Conservation (phyloP, 2,329 filamentous ascomycete genomes). For the Ceratocystis smalleyi region DNA sequence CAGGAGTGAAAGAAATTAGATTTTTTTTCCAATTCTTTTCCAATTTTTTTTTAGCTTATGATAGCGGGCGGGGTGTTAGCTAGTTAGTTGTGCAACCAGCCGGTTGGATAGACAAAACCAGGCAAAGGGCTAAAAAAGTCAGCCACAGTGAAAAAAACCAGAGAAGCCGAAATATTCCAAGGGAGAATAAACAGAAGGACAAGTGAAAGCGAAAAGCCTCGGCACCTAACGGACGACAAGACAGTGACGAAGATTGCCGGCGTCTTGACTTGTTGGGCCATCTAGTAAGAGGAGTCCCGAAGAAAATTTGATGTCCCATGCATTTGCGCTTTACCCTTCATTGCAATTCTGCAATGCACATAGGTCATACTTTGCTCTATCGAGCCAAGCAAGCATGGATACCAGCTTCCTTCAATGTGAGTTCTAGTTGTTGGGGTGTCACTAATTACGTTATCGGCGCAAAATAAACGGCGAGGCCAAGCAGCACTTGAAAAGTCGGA, state of each 20-base stretch:
- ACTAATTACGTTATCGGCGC: constrained; percentile 9
- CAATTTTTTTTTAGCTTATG: background rate
- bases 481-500: background rate
- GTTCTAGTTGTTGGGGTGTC: constrained; percentile 1
- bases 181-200: constrained; percentile 3
- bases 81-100: background rate
- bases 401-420: constrained; percentile 9
- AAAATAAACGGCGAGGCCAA: background rate
- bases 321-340: constrained; percentile 14
- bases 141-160: background rate
- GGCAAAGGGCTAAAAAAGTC: background rate
- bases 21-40: background rate
- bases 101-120: background rate
- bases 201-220: constrained; percentile 4
- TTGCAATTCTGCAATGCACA: constrained; percentile 1
- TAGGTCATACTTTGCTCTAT: constrained; percentile 9
- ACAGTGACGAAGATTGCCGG: background rate
- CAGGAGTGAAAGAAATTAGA: background rate
- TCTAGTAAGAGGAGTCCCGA: background rate
- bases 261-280: background rate
- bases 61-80: background rate
- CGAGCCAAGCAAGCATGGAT: constrained; percentile 5
- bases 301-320: constrained; percentile 11
- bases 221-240: background rate
- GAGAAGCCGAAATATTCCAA: background rate